Percentiles rank a stretch among this genome's conserved stretches.
phyloP scores from a whole-genome alignment of 2,329 filamentous ascomycete species.

The Teratosphaeria epicoccoides region DNA sequence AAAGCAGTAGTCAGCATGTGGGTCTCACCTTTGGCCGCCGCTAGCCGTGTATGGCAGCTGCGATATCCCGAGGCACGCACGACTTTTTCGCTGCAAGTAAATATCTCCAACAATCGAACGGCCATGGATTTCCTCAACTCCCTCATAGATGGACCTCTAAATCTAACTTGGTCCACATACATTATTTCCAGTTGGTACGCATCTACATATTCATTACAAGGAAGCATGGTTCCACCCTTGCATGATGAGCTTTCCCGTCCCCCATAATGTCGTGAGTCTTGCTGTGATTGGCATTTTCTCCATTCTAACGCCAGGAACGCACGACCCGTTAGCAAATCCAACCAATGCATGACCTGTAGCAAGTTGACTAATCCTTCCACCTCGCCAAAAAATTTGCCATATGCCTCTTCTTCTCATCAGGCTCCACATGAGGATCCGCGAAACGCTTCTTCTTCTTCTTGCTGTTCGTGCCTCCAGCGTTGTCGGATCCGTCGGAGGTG shows the following conservation, averaged over 20 bases:
- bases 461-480: background rate
- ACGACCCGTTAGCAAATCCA: background rate
- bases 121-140: no score
- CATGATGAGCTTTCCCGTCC: background rate
- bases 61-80: background rate
- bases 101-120: no score
- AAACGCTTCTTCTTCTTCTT: background rate
- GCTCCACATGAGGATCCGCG: background rate
- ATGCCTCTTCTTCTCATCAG: background rate
- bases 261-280: background rate
- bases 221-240: background rate
- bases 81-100: background rate
- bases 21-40: background rate
- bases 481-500: conserved; percentile 30
- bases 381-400: conserved; percentile 48
- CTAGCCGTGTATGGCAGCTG: background rate
- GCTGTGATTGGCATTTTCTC: background rate
- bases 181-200: background rate
- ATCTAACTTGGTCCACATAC: background rate
- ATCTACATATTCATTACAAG: background rate
- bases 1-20: background rate
- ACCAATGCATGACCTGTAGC: background rate
- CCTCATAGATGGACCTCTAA: no score
- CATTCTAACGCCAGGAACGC: background rate
- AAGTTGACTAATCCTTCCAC: conserved; percentile 44